These are phyloP conservation scores for Penicillium frequentans DNA, from an alignment of 2,329 filamentous ascomycete species.

Conservation along the genomic window DNA sequence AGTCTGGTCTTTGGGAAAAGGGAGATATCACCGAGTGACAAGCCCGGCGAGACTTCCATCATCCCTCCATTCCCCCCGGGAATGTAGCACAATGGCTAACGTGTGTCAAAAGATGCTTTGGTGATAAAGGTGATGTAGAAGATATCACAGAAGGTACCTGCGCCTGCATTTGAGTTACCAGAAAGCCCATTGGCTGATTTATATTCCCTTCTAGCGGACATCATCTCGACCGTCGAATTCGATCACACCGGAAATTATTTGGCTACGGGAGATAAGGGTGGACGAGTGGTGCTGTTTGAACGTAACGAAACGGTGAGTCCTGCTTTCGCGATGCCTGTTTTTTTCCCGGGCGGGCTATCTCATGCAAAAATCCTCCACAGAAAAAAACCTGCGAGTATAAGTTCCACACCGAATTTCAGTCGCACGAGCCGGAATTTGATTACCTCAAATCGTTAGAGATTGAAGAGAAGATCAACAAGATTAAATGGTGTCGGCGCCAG, in stretches of 20 bases:
- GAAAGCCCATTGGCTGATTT: conserved; percentile 11
- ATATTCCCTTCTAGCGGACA: conserved; percentile 41
- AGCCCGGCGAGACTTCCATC: not conserved
- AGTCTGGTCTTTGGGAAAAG: conserved; percentile 41
- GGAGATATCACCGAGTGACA: not conserved
- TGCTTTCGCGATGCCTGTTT: not conserved
- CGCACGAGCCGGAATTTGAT: conserved; percentile 98
- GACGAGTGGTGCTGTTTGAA: conserved; percentile 53
- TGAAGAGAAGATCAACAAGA: conserved; percentile 99
- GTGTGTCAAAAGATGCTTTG: conserved; percentile 74
- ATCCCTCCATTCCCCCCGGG: not conserved
- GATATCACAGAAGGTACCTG: conserved; percentile 89
- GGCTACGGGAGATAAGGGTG: conserved; percentile 54
- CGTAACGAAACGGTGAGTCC: conserved; percentile 83
- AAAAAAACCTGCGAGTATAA: conserved; percentile 99
- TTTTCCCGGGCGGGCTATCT: not conserved
- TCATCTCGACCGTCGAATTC: conserved; percentile 55
- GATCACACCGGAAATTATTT: conserved; percentile 55
- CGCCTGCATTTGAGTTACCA: conserved; percentile 2
- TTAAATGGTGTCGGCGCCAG: conserved; percentile 98
- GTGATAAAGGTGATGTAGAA: conserved; percentile 98
- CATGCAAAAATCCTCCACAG: conserved; percentile 48
- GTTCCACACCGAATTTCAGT: conserved; percentile 99
- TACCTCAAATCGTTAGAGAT: conserved; percentile 99
- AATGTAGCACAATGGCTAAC: conserved; percentile 10